Base-by-base conservation (phyloP, 129 eudicot genomes). In the Chrysanthemum lavandulifolium region DNA sequence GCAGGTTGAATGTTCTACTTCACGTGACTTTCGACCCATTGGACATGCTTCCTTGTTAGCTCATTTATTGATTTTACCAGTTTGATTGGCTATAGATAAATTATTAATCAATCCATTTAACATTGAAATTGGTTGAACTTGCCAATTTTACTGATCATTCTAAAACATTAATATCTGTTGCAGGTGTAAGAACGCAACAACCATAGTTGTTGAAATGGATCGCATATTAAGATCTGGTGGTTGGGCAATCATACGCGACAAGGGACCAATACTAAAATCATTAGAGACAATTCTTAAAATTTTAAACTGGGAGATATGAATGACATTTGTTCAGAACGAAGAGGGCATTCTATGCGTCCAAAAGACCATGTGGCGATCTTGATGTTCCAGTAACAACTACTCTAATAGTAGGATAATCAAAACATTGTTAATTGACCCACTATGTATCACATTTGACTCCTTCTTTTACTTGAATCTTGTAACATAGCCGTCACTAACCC, bases 271-370 rank as follows among this genome's bases (percentile, higher is more conserved):
- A 71, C 76, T 94, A 7, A 90, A 90, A 62, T 86, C 93, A 3
- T 79, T 94, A 27, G 97, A 94, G 69, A 82, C 72, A 52, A 86
- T 94, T 69, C 83, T 86, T 45, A 88, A 86, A 74, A 88, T 89
- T 75, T 82, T 90, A 82, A 87, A 94, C 5, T 88, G 94, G 97
- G 99, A 94, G 56, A 90, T 94, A 2, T 89, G 92, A 4, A 77
- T 88, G 93, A 83, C 97, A 7, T 94, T 80, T 77, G 79, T 87
- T 31, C 87, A 94, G 61, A 83, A 79, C 67, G 84, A 85, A 59
- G 99, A 94, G 69, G 99, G 99, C 3, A 83, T 94, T 48, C 76
- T 94, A 10, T 86, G 92, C 52, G 96, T 89, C 54, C 99, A 86
- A 71, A 94, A 94, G 82, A 84, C 96, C 61, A 63, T 63, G 77